Evolutionary conservation across 768 basidiomycete species (phyloP), one percentile per base, ranked within the genome.

Genomic region (Podaxis sp.): DNA sequence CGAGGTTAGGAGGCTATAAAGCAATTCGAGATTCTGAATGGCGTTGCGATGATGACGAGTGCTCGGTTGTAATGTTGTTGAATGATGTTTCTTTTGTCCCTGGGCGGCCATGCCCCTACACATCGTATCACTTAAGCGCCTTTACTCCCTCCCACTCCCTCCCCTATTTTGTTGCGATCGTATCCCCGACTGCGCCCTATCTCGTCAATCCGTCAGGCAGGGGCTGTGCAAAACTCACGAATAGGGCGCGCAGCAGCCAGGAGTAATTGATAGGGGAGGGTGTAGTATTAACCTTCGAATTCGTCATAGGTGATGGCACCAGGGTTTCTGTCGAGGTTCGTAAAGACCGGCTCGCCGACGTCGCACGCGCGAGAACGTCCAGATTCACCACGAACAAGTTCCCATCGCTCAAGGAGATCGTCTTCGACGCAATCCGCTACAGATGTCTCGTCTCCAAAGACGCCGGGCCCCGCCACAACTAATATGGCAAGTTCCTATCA

Each of bases 271-370:
- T 27, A 48, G 47, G 47, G 25, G 9, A 14, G 11, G n/a, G 40
- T 25, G 42, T 18, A 44, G 42, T 11, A 48, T 48, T 27, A 48
- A 10, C 27, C 21, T 18, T 48, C 13, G 23, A 23, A 48, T 48
- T 48, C 25, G 47, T 48, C 47, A 48, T 48, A 48, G 47, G 47
- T 50, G 32, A 62, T 62, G 62, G 62, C 57, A n/a, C 62, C 56
- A 25, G 52, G 51, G 32, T 62, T 62, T 36, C 50, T 62, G 18
- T 58, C 56, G 11, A 58, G 48, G 35, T 53, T 62, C 18, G 57
- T 62, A 11, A 62, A 57, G 51, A 25, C 38, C 0, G 18, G 40
- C 23, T 55, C 61, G 35, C 40, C 61, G 9, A 42, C 59, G 9
- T 11, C 51, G 32, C 50, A 37, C 44, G 5, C n/a, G 14, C 62